Evolutionary conservation across 2,329 filamentous ascomycete species (phyloP), one percentile per base, ranked within the genome.

Genomic region (Apiospora rasikravindrae): DNA sequence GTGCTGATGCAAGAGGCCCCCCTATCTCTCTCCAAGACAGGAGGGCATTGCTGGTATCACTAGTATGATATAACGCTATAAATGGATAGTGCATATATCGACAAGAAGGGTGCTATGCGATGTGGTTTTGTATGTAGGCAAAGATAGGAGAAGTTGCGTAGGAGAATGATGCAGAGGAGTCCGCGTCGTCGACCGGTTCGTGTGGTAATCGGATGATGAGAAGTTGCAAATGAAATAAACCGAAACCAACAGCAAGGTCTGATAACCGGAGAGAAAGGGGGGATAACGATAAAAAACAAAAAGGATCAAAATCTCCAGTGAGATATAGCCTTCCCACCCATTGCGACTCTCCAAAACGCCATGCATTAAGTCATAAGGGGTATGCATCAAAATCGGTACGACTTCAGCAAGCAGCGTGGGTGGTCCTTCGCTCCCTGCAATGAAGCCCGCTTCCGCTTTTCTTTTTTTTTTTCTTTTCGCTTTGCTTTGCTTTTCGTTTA

Each of bases 41-140:
- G 57, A 29, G 57, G 33, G n/a, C 57, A 14, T 44, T 69, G 47
- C 42, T 69, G 72, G 72, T 73, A 73, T 73, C 72, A 73, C 72
- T 73, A 73, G 67, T 73, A 73, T 73, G 72, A 73, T 71, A 61
- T 71, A 68, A 72, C 49, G 69, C 69, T 70, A 45, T 69, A 29
- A 67, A 67, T 24, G 33, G 33, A 53, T 13, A 29, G 37, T 53
- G 29, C 22, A 51, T 40, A n/a, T 44, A 40, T 24, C 70, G 16
- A 71, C 26, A 24, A 40, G n/a, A 53, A 51, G 16, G 67, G 26
- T 14, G 66, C 11, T 42, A 16, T 68, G 24, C 16, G 7, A 19
- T 19, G 26, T 53, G 11, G 11, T 26, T 37, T 29, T 10, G 6
- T 37, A 37, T 11, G 53, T 37, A 61, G 22, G 29, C 11, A 40